Evolutionary conservation across 1,284 basidiomycete species (phyloP).

Genomic region (Microbotryum scabiosae): DNA sequence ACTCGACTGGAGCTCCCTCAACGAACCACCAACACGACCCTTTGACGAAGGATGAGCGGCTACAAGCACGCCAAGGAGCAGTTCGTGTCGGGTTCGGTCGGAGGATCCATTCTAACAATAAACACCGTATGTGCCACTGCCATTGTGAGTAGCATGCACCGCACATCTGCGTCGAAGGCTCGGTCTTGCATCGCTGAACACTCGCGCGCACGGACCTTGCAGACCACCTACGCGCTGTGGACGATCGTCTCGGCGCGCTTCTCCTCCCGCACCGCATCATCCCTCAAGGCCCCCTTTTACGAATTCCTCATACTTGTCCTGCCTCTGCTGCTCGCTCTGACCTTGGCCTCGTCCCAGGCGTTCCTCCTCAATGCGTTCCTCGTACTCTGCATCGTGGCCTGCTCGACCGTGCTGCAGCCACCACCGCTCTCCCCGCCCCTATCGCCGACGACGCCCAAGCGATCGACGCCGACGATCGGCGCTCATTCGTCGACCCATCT

Average conservation of each 20-base stretch:
- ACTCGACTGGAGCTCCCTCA: no score
- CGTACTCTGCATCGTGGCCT: constrained; percentile 33
- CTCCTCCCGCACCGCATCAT: constrained; percentile 36
- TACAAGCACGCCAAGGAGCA: constrained; percentile 82
- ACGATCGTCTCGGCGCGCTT: constrained; percentile 48
- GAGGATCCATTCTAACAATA: constrained; percentile 65
- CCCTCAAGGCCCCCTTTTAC: constrained; percentile 31
- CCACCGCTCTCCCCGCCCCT: not conserved
- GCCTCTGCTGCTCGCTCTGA: constrained; percentile 71
- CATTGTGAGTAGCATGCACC: constrained; percentile 51
- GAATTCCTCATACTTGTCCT: constrained; percentile 62
- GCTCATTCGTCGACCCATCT: not conserved
- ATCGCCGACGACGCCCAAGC: constrained; percentile 9
- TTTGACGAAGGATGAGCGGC: constrained; percentile 4
- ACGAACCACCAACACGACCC: no score
- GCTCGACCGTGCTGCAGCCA: not conserved
- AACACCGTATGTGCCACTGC: constrained; percentile 65
- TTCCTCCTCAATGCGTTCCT: constrained; percentile 48
- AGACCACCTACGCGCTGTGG: constrained; percentile 66
- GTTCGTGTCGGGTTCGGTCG: constrained; percentile 72
- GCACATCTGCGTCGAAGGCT: not conserved
- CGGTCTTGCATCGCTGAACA: not conserved
- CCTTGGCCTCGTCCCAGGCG: constrained; percentile 58
- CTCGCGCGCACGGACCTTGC: not conserved
- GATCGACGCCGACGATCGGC: not conserved